Evolutionary conservation across 1,284 basidiomycete species (phyloP).

Genomic region (Thecaphora thlaspeos): DNA sequence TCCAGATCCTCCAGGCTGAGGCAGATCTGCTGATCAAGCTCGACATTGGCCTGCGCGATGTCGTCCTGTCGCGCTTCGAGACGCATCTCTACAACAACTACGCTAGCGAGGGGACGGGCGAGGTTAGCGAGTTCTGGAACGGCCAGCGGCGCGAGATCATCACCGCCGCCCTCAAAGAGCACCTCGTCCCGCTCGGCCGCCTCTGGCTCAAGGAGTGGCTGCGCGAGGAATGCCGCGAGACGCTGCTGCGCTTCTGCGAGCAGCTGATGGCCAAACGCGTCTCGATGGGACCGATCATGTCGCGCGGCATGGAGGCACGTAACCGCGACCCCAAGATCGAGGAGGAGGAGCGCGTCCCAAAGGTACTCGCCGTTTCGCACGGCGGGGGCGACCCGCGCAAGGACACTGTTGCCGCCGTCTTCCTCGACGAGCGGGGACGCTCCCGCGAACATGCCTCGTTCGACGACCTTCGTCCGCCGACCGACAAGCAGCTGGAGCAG

Average conservation of each 20-base stretch:
- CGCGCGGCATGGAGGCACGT: constrained; percentile 54
- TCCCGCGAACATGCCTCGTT: constrained; percentile 83
- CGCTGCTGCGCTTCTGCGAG: constrained; percentile 44
- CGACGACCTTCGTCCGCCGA: constrained; percentile 64
- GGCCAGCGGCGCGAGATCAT: constrained; percentile 77
- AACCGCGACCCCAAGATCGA: constrained; percentile 58
- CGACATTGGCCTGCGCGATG: constrained; percentile 65
- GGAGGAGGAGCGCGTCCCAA: constrained; percentile 71
- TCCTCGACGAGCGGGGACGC: constrained; percentile 82
- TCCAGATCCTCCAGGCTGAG: constrained; percentile 89
- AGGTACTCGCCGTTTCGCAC: constrained; percentile 89
- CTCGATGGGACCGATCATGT: constrained; percentile 69
- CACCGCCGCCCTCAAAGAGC: constrained; percentile 73
- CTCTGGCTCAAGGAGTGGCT: constrained; percentile 89
- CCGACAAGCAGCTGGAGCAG: constrained; percentile 61
- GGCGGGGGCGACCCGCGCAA: constrained; percentile 89
- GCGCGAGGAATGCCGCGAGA: constrained; percentile 83
- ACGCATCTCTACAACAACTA: constrained; percentile 72
- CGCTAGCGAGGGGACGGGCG: constrained; percentile 79
- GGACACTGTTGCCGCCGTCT: constrained; percentile 82
- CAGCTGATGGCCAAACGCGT: constrained; percentile 55
- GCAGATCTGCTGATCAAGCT: constrained; percentile 80
- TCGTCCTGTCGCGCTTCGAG: constrained; percentile 40
- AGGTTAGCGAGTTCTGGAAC: constrained; percentile 89
- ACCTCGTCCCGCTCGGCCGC: constrained; percentile 75